These are phyloP conservation scores for Nitzschia sp. DNA, from an alignment of 108 stramenopile genomes.

Conservation along the genomic window DNA sequence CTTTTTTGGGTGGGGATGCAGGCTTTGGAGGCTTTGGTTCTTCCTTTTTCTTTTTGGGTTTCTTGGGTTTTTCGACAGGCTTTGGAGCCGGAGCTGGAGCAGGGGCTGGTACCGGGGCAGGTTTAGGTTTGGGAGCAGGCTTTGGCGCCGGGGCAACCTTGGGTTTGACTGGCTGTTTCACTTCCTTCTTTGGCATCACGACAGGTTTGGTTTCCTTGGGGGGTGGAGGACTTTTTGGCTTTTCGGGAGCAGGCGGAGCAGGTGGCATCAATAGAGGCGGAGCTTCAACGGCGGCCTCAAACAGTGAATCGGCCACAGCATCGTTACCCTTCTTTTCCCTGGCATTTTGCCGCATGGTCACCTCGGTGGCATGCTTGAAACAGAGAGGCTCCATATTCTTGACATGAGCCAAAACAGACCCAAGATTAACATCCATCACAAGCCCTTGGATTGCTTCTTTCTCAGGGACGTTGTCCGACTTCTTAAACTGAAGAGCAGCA, in stretches of 20 bases:
- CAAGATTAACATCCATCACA: slow-evolving; percentile 15
- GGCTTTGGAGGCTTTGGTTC: slow-evolving; percentile 1
- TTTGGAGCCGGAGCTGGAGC: not conserved
- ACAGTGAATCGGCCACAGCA: slow-evolving; percentile 3
- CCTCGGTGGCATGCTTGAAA: slow-evolving; percentile 19
- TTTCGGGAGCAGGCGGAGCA: slow-evolving; percentile 4
- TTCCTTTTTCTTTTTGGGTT: slow-evolving; percentile 12
- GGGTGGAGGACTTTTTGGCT: not conserved
- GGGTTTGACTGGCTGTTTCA: not conserved
- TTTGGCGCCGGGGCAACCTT: not conserved
- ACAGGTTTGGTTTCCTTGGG: not conserved
- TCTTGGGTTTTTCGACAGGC: not conserved
- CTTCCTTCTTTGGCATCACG: not conserved
- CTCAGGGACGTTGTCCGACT: slow-evolving; percentile 2
- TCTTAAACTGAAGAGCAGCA: slow-evolving; percentile 7
- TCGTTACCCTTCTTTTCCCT: slow-evolving; percentile 3
- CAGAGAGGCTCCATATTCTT: slow-evolving; percentile 18
- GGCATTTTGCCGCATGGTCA: slow-evolving; percentile 22
- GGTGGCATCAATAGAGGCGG: slow-evolving; percentile 11
- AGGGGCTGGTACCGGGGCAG: not conserved
- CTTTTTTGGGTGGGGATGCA: not conserved
- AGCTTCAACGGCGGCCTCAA: slow-evolving; percentile 19
- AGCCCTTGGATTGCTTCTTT: slow-evolving; percentile 9
- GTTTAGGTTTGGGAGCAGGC: not conserved
- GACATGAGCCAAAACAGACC: slow-evolving; percentile 17